These are phyloP conservation scores for Acidiella bohemica DNA, from an alignment of 495 filamentous ascomycete genomes.

Conservation along the genomic window DNA sequence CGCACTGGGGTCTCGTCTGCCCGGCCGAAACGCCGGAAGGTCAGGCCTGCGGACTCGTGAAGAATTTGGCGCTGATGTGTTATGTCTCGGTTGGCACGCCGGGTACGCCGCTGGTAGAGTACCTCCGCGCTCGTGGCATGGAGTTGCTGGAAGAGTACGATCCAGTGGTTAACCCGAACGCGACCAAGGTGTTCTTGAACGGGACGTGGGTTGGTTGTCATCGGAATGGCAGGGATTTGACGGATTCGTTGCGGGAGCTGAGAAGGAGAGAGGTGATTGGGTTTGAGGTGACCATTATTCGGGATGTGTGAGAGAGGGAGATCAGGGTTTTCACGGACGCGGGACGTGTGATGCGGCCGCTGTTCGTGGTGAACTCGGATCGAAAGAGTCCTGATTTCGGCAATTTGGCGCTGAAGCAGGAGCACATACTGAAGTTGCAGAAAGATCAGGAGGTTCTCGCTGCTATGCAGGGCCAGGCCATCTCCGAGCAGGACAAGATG, in stretches of 20 bases:
- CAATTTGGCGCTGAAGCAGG: conserved; percentile 67
- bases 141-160: conserved; percentile 95
- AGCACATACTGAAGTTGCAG: conserved; percentile 58
- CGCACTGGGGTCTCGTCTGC: conserved; percentile 96
- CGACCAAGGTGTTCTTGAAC: conserved; percentile 96
- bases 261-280: conserved; percentile 65
- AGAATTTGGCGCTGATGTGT: conserved; percentile 96
- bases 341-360: conserved; percentile 79
- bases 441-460: conserved; percentile 45
- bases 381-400: conserved; percentile 56
- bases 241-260: conserved; percentile 60
- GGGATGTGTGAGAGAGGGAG: conserved; percentile 90
- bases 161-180: conserved; percentile 70
- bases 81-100: conserved; percentile 89
- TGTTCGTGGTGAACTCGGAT: conserved; percentile 79
- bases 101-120: conserved; percentile 78
- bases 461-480: conserved; percentile 26
- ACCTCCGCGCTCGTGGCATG: conserved; percentile 89
- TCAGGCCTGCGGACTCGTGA: conserved; percentile 95
- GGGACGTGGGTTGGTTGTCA: conserved; percentile 95
- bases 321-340: conserved; percentile 99
- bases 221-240: conserved; percentile 65
- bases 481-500: conserved; percentile 43
- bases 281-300: conserved; percentile 80
- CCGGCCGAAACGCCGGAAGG: conserved; percentile 97